Conservation (phyloP, 371 early-diverging fungal species). For the Actinomortierella wolfii region DNA sequence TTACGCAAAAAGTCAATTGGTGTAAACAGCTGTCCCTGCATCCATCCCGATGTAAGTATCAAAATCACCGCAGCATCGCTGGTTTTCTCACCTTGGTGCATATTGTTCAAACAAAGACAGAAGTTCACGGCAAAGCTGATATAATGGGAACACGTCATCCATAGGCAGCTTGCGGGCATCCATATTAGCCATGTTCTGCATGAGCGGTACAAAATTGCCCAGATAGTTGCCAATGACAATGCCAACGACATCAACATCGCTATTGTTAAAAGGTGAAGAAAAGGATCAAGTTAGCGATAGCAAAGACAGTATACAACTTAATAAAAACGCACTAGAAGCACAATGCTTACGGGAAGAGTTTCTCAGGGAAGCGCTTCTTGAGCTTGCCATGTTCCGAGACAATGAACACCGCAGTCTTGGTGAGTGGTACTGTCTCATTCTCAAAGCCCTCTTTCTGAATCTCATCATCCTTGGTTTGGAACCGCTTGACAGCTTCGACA, state of each 20-base stretch:
- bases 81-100: slow-evolving; percentile 24
- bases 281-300: neutral
- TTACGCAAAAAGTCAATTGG: too few species aligned
- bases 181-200: slow-evolving; percentile 49
- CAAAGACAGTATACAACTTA: neutral
- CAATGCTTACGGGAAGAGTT: slow-evolving; percentile 31
- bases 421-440: slow-evolving; percentile 41
- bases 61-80: too few species aligned
- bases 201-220: slow-evolving; percentile 40
- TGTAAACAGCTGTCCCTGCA: too few species aligned
- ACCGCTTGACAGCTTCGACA: slow-evolving; percentile 32
- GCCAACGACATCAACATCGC: slow-evolving; percentile 27
- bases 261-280: neutral
- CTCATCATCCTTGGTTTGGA: slow-evolving; percentile 48
- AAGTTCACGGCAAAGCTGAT: slow-evolving; percentile 36
- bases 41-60: too few species aligned
- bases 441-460: slow-evolving; percentile 42
- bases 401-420: slow-evolving; percentile 41
- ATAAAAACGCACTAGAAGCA: neutral
- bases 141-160: slow-evolving; percentile 42
- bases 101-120: slow-evolving; percentile 37
- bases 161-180: slow-evolving; percentile 41
- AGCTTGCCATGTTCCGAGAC: slow-evolving; percentile 37
- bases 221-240: slow-evolving; percentile 40
- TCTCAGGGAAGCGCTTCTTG: slow-evolving; percentile 42